Percentiles rank a stretch among this genome's conserved stretches.
Evolutionary conservation across 1,284 basidiomycete genomes (phyloP).

Genomic region (Flammula alnicola): DNA sequence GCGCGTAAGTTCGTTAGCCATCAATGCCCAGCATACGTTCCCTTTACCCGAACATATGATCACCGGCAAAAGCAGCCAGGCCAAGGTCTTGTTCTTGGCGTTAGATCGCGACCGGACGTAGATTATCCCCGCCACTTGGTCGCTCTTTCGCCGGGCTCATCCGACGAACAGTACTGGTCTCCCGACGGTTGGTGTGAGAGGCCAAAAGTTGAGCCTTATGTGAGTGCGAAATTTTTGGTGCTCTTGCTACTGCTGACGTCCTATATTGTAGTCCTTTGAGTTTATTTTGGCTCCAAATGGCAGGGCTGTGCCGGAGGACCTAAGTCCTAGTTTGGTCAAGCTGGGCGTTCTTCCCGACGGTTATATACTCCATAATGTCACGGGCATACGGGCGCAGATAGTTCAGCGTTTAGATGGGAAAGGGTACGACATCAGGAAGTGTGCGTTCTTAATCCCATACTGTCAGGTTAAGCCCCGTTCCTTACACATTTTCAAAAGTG

Average conservation of each 20-base stretch:
- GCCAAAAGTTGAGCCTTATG: slow-evolving; percentile 74
- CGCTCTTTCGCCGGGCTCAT: slow-evolving; percentile 50
- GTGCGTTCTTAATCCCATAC: slow-evolving; percentile 49
- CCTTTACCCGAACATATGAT: slow-evolving; percentile 42
- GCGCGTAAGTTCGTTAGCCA: slow-evolving; percentile 69
- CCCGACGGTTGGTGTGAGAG: slow-evolving; percentile 74
- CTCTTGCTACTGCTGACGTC: slow-evolving; percentile 10
- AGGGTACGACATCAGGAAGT: slow-evolving; percentile 84
- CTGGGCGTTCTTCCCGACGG: slow-evolving; percentile 68
- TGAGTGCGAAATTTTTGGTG: slow-evolving; percentile 43
- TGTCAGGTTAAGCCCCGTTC: not conserved
- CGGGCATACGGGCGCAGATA: slow-evolving; percentile 77
- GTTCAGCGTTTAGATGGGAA: slow-evolving; percentile 81
- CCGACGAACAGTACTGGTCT: slow-evolving; percentile 63
- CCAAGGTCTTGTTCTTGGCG: slow-evolving; percentile 64
- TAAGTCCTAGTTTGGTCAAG: slow-evolving; percentile 70
- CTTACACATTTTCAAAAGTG: slow-evolving; percentile 50
- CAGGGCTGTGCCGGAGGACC: slow-evolving; percentile 63
- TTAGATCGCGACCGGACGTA: slow-evolving; percentile 71
- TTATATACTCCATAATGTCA: slow-evolving; percentile 75
- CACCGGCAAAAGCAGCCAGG: slow-evolving; percentile 43
- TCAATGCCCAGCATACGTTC: slow-evolving; percentile 73
- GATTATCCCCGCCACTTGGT: slow-evolving; percentile 80
- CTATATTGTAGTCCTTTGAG: slow-evolving; percentile 64
- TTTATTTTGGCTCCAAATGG: slow-evolving; percentile 75